Evolutionary conservation across 1,284 basidiomycete genomes (phyloP).

Genomic region (Trametes hirsuta): DNA sequence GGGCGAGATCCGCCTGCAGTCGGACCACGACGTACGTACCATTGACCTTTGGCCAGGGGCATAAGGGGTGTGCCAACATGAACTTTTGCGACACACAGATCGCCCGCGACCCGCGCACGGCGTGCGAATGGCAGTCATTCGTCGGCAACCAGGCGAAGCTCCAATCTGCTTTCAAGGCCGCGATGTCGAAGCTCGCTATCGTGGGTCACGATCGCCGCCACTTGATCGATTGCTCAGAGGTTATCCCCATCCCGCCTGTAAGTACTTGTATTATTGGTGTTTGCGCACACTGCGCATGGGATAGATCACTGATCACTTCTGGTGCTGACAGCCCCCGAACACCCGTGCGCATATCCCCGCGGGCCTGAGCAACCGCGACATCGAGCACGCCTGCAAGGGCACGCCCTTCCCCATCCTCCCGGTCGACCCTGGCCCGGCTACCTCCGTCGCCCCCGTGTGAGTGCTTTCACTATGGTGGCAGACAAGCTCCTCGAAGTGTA

Average conservation of each 20-base stretch:
- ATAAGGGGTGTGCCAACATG: too few species aligned
- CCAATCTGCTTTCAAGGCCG: constrained; percentile 32
- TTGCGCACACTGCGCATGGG: not conserved
- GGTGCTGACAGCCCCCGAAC: not conserved
- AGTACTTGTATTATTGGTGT: not conserved
- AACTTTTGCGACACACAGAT: constrained; percentile 15
- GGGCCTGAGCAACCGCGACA: constrained; percentile 19
- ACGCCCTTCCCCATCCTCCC: constrained; percentile 23
- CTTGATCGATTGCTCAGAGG: constrained; percentile 30
- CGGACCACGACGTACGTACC: constrained; percentile 25
- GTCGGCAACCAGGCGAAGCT: constrained; percentile 35
- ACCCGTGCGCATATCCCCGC: constrained; percentile 16
- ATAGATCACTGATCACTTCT: not conserved
- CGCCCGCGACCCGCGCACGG: constrained; percentile 31
- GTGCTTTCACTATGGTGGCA: not conserved
- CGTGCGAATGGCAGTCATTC: constrained; percentile 32
- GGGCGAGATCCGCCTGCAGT: constrained; percentile 34
- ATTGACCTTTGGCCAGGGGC: too few species aligned
- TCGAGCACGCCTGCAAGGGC: constrained; percentile 22
- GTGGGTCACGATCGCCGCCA: constrained; percentile 31
- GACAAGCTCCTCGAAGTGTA: too few species aligned
- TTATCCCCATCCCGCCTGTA: constrained; percentile 20
- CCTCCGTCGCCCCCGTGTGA: constrained; percentile 22
- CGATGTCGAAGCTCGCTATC: constrained; percentile 35
- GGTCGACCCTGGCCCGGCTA: constrained; percentile 21